phyloP scores from a whole-genome alignment of 371 early-diverging fungal species.

The Lichtheimia ornata region DNA sequence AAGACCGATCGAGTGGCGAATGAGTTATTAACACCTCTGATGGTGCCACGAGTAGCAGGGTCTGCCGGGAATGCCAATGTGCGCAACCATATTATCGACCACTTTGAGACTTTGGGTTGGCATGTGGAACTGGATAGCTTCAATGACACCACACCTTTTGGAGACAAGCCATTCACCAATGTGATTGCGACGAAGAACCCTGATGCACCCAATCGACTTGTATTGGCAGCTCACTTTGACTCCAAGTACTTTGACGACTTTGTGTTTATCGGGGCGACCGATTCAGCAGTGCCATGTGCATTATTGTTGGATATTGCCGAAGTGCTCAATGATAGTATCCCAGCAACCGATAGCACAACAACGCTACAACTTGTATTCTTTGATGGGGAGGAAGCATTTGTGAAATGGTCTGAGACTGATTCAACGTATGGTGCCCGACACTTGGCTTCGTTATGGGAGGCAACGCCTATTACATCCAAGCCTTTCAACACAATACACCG shows the following conservation, averaged over 20 bases:
- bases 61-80: slow-evolving; percentile 68
- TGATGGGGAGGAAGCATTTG: slow-evolving; percentile 95
- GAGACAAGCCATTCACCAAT: slow-evolving; percentile 74
- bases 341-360: neutral
- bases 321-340: slow-evolving; percentile 20
- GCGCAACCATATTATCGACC: slow-evolving; percentile 62
- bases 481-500: slow-evolving; percentile 15
- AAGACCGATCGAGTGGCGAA: slow-evolving; percentile 29
- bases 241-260: slow-evolving; percentile 70
- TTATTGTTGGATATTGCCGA: slow-evolving; percentile 82
- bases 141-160: slow-evolving; percentile 72
- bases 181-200: slow-evolving; percentile 83
- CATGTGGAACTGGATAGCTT: slow-evolving; percentile 76
- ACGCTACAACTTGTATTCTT: slow-evolving; percentile 90
- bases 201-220: slow-evolving; percentile 61
- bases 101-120: slow-evolving; percentile 67
- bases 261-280: slow-evolving; percentile 78
- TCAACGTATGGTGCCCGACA: slow-evolving; percentile 86
- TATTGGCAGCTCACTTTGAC: slow-evolving; percentile 91
- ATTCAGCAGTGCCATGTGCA: slow-evolving; percentile 83
- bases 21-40: slow-evolving; percentile 60
- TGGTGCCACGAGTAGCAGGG: slow-evolving; percentile 75
- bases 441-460: slow-evolving; percentile 46
- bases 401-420: slow-evolving; percentile 72
- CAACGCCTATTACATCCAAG: slow-evolving; percentile 1